Base-by-base conservation (phyloP, 2,329 filamentous ascomycete species). In the Alternaria alternata region DNA sequence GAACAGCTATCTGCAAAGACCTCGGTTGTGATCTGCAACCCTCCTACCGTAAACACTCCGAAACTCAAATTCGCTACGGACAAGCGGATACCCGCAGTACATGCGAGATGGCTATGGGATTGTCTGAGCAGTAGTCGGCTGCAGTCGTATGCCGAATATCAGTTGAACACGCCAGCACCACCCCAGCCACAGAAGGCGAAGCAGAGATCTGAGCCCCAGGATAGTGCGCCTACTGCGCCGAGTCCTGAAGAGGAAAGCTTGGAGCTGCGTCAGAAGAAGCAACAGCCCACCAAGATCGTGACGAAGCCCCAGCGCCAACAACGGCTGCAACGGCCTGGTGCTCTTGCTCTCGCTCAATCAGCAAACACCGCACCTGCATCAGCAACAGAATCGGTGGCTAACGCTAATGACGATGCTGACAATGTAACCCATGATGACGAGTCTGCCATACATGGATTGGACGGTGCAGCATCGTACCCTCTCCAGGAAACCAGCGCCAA, bases 41-140 rank as follows among this genome's bases (percentile, higher is more conserved):
- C 82, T 78, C 41, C 67, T 5, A 81, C 82, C 1, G 83, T 79
- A 42, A 93, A 79, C 81, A 86, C 75, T 58, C 90, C 95, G 65
- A 99, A 99, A 79, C 81, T 95, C 18, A 87, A 90, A 44, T 89
- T 92, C 72, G 93, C 93, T 0, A 76, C 88, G 8, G 85, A 89
- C 68, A 92, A 91, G 84, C 85, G 85, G 5, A 90, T 98, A 11
- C 92, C 93, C 2, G 88, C 94, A n/a, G 91, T 98, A 11, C 86
- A 86, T 7, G 87, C 88, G 18, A 87, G 90, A 22, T 99, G 95
- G 95, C 82, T 99, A 3, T 95, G 91, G 89, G 86, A 89, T 52
- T 95, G 91, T 66, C 88, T 97, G 51, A 82, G 84, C 54, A 76
- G 73, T 46, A 70, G 86, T 30, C 76, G 81, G 54, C 81, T 80